A percentile compares a stretch with the other conserved stretches of the same genome.
Evolutionary conservation across 1,284 basidiomycete genomes (phyloP).

Genomic region (Amylostereum chailletii): DNA sequence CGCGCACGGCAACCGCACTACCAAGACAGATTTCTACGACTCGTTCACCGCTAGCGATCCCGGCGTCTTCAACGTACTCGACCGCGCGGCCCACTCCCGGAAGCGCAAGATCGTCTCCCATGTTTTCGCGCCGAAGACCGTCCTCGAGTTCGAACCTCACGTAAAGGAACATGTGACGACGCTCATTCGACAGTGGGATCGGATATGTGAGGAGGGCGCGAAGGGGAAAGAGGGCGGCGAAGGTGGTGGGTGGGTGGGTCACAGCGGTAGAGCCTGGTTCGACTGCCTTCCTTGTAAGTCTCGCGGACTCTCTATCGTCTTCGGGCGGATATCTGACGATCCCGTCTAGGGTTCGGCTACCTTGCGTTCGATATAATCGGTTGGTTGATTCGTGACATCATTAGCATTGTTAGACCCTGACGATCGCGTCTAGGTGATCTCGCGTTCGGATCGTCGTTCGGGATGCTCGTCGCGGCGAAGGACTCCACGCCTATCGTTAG

Average conservation of each 20-base stretch:
- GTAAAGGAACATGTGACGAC: slow-evolving; percentile 20
- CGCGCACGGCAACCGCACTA: slow-evolving; percentile 24
- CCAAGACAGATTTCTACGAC: slow-evolving; percentile 36
- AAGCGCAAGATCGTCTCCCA: slow-evolving; percentile 40
- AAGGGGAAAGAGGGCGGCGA: not conserved
- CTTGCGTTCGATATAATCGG: slow-evolving; percentile 86
- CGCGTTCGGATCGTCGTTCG: slow-evolving; percentile 83
- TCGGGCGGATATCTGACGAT: not conserved
- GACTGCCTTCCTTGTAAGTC: slow-evolving; percentile 15
- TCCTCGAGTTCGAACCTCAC: slow-evolving; percentile 28
- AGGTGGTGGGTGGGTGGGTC: too few relatives aligned
- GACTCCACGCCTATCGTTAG: slow-evolving; percentile 64
- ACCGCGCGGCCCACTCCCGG: slow-evolving; percentile 39
- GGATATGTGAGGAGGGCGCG: slow-evolving; percentile 17
- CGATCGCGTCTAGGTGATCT: slow-evolving; percentile 37
- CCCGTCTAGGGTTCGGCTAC: slow-evolving; percentile 49
- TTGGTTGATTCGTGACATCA: not conserved
- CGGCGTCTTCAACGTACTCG: slow-evolving; percentile 37
- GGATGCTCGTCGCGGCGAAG: slow-evolving; percentile 74
- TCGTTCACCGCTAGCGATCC: slow-evolving; percentile 28
- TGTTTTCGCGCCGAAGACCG: slow-evolving; percentile 30
- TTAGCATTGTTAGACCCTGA: not conserved
- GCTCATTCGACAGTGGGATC: slow-evolving; percentile 29
- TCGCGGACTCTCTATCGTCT: not conserved
- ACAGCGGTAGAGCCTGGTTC: slow-evolving; percentile 10